Evolutionary conservation across 106 monocot genomes (phyloP), one percentile per base, ranked within the genome.

Genomic region (Triglochin maritima): DNA sequence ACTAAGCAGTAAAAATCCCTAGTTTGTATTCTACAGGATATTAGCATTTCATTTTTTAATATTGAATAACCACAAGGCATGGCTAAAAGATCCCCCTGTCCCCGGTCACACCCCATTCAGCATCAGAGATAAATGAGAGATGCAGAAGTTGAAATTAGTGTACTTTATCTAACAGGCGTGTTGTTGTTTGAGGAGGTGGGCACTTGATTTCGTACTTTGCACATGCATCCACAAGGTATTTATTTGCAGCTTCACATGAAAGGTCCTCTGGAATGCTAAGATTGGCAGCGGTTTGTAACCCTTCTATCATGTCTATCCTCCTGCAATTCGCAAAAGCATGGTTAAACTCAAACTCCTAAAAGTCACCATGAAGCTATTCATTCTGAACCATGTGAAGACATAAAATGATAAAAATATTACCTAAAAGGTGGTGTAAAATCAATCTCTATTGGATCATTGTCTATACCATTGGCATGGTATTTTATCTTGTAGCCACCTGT

Each of bases 391-490:
- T 29, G 29, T 29, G 29, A 29, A 64, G 41, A 42, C 4, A 66
- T 15, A 66, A 54, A 11, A 52, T 11, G 9, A 6, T 9, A 66
- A 11, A 9, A 65, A 47, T 11, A 15, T 43, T 75, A 90, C 95
- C 83, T 87, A 74, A 95, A 95, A 9, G 95, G 95, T 43, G 95
- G 95, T 60, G 95, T 87, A 64, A 94, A 94, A 75, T 94, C 94
- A 72, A 95, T 95, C 71, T 95, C 90, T 62, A 95, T 79, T 10
- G 90, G 95, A 52, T 90, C 90, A 16, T 78, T 87, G 66, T 87
- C 81, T 16, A 83, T 71, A 3, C 95, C 95, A 78, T 88, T 83
- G 12, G 95, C 77, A 84, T 90, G 90, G 44, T 87, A 95, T 74
- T 78, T 83, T 69, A 95, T 85, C 68, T 88, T 95, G 62, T 95